Evolutionary conservation across 768 basidiomycete genomes (phyloP), one percentile per base, ranked within the genome.

Genomic region (Leccinellum luteum): DNA sequence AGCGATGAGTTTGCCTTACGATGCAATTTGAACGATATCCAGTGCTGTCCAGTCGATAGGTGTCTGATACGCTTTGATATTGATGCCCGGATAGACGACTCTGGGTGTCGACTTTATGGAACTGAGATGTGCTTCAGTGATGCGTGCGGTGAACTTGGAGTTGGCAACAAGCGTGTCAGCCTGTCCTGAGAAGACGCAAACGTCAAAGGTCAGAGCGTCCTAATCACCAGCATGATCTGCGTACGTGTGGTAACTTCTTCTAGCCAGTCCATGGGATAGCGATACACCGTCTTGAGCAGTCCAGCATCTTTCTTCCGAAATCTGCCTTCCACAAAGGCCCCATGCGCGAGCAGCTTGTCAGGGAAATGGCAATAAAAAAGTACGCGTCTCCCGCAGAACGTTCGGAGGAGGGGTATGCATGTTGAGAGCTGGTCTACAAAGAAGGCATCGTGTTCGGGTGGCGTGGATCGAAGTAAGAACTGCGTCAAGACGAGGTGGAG

Each of bases 321-420:
- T 54, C 75, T 72, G 13, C 83, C 86, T 52, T 88, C 84, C 0
- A 85, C 79, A 65, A 81, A 71, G 4, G 73, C 84, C 0, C 90
- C 90, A 60, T 84, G 82, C 6, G 89, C 85, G 27, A 98, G 81
- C 1, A 98, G 78, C 72, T 96, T 96, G 75, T 99, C 96, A 0
- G 96, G 97, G 63, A 99, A 98, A 70, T 98, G 97, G 63, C 94
- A 96, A 70, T 99, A 98, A 73, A 98, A 98, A 19, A 98, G 87
- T 30, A 96, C 90, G 2, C 92, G 85, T n/a, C 84, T 91, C 21
- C 78, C 78, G 3, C 79, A 82, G 14, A 91, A 66, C 58, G 76
- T 65, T 3, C 91, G 82, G 0, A 99, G 78, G 57, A 97, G 77
- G 0, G 96, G 96, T 25, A 98, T 78, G 61, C 90, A 94, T 2